Evolutionary conservation across 306 rosid genomes (phyloP), one percentile per base, ranked within the genome.

Genomic region (Begonia loranthoides): DNA sequence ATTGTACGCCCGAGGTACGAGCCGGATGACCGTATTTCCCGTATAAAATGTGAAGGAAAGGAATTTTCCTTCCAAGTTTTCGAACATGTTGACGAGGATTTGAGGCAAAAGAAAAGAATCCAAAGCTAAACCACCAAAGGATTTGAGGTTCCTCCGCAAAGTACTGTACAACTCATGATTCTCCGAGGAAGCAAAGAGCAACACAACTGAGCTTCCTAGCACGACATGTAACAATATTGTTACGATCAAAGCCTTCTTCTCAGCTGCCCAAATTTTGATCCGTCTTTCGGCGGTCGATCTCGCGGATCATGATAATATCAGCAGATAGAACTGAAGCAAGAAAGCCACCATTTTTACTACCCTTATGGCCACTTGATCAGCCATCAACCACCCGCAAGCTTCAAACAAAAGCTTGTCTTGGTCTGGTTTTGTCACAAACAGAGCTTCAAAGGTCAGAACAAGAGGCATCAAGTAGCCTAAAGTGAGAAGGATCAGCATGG

Each of bases 391-490:
- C 45, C 79, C 94, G 10, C 76, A 83, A 47, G 74, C 74, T 60
- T 85, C 75, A 49, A 82, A 69, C 68, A 90, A 82, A 57, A 61
- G 47, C 55, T 39, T 73, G 66, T 71, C 78, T 68, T 45, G 67
- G 49, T 62, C 13, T 41, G 2, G 6, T 9, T 66, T 72, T 44
- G 56, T 71, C 59, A 54, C 64, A 59, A 89, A 78, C 63, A 90
- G 45, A 54, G 95, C 87, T 67, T 80, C 81, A 36, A 85, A 82
- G 85, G 80, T 85, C 70, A 82, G 54, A 57, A 90, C 51, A 57
- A 90, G 75, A 15, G 95, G 94, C 66, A 82, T 76, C 94, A 80
- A 68, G 72, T 85, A 80, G 49, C 94, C 92, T 56, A 85, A 62
- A 52, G 80, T 74, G 60, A 82, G 74, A 68, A 76, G 68, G n/a